Evolutionary conservation across 352 stramenopile species (phyloP).

Genomic region (Pythium volutum): DNA sequence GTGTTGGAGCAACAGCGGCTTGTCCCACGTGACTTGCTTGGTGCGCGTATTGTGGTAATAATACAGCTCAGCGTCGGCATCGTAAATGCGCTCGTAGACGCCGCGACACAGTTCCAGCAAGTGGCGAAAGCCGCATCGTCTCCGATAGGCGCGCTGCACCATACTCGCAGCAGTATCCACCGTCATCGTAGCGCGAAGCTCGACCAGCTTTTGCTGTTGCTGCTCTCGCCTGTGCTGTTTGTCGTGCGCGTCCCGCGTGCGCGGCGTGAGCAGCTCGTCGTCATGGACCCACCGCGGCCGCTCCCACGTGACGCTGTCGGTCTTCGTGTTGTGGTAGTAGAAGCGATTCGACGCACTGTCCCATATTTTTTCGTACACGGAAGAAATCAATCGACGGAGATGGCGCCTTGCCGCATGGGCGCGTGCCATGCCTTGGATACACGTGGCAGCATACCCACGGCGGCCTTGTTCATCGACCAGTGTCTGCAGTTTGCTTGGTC

Average conservation of each 20-base stretch:
- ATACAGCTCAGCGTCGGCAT: constrained; percentile 42
- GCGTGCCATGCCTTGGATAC: constrained; percentile 59
- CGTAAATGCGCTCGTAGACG: constrained; percentile 74
- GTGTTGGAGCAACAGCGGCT: constrained; percentile 48
- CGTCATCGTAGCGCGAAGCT: constrained; percentile 20
- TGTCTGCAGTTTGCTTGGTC: constrained; percentile 4
- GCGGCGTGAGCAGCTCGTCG: constrained; percentile 54
- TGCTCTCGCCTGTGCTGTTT: constrained; percentile 11
- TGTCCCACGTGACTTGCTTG: constrained; percentile 62
- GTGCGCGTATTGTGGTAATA: constrained; percentile 85
- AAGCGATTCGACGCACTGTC: constrained; percentile 41
- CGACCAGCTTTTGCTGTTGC: background rate
- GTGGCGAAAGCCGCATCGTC: constrained; percentile 38
- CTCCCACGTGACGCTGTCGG: constrained; percentile 65
- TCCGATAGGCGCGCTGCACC: constrained; percentile 56
- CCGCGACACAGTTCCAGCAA: constrained; percentile 42
- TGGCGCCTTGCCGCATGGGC: constrained; percentile 44
- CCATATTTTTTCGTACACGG: constrained; percentile 82
- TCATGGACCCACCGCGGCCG: constrained; percentile 66
- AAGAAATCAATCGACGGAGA: constrained; percentile 60
- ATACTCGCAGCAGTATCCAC: constrained; percentile 41
- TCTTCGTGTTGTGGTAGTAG: constrained; percentile 82
- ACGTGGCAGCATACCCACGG: constrained; percentile 22
- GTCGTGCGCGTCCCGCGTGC: constrained; percentile 26
- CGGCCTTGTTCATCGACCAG: background rate